Base-by-base conservation (phyloP, 164 flowering plant genomes). In the Liquidambar formosana region DNA sequence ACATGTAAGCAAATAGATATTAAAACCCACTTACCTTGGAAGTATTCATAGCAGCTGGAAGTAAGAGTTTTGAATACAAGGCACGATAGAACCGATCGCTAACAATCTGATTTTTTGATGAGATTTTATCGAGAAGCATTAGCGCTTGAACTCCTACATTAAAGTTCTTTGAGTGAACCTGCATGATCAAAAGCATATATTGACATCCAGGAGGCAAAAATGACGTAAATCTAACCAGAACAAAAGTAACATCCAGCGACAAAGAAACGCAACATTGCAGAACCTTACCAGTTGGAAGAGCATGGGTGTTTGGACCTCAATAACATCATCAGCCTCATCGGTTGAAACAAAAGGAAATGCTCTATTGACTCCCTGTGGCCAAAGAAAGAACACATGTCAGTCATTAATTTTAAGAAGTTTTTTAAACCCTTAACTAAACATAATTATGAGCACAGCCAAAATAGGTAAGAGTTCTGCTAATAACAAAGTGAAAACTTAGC, bases 31-130 rank as follows among this genome's bases (percentile, higher is more conserved):
- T 74, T 77, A 78, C 99, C 93, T 92, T 96, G 51, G 99, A 93
- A 67, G 98, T 84, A 71, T 90, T 87, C 93, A 96, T 82, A 45
- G 89, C 91, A 73, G 94, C 86, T 53, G 97, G 97, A 71, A 89
- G 85, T 71, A 92, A 77, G 62, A 96, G 93, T 67, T 93, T 93
- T 63, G 97, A 75, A 62, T 92, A 96, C 79, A 96, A 76, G 57
- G 98, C 97, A 69, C 99, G 96, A 75, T 88, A 96, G 82, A 88
- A 96, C 22, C 98, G 82, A 60, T 90, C 99, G 72, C 98, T 93
- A 48, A 86, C 97, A 67, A 90, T 81, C 78, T 92, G 96, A 74
- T 92, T 92, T 83, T 91, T 93, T 44, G 94, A 83, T 61, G 97
- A 85, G 68, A 96, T 87, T 68, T 93, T 93, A 75, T 88, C 92